Percentiles rank a stretch among this genome's conserved stretches.
Conservation (phyloP, 1,284 basidiomycete genomes). For the Boletus sp. region DNA sequence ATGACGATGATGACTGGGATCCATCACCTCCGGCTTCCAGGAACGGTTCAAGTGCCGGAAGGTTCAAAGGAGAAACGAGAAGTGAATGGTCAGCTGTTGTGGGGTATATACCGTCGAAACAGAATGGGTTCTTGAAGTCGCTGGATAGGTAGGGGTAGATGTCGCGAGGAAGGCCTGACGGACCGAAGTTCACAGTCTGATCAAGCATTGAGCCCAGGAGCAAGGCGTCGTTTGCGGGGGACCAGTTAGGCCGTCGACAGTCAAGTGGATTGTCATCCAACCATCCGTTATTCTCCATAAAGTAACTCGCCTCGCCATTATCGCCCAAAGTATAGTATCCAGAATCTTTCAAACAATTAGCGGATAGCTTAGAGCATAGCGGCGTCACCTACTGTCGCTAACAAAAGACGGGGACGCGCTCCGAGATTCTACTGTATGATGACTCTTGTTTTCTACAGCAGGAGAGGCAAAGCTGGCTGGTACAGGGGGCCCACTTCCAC, state of each 20-base stretch:
- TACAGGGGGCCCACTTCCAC: neutral
- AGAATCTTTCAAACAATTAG: conserved; percentile 19
- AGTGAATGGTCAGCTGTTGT: conserved; percentile 9
- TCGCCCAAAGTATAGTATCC: conserved; percentile 1
- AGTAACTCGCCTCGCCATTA: neutral
- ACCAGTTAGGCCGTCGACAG: conserved; percentile 7
- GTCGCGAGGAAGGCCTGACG: conserved; percentile 2
- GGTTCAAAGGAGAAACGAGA: conserved; percentile 8
- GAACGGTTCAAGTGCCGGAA: conserved; percentile 16
- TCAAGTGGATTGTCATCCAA: conserved; percentile 5
- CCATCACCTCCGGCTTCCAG: conserved; percentile 16
- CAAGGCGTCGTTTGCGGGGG: neutral
- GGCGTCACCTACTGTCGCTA: conserved; percentile 15
- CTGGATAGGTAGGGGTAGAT: conserved; percentile 1
- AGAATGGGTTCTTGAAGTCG: conserved; percentile 4
- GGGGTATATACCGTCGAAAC: conserved; percentile 6
- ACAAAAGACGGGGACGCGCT: conserved; percentile 4
- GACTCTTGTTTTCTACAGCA: neutral
- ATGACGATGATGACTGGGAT: conserved; percentile 27
- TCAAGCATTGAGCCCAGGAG: conserved; percentile 2
- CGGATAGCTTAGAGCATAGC: neutral
- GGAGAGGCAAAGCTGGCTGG: neutral
- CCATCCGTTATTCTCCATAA: conserved; percentile 5
- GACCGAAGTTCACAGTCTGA: conserved; percentile 2
- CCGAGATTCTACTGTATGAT: conserved; percentile 5